Conservation (phyloP, 495 filamentous ascomycete genomes). For the Parachaetomium inaequale region DNA sequence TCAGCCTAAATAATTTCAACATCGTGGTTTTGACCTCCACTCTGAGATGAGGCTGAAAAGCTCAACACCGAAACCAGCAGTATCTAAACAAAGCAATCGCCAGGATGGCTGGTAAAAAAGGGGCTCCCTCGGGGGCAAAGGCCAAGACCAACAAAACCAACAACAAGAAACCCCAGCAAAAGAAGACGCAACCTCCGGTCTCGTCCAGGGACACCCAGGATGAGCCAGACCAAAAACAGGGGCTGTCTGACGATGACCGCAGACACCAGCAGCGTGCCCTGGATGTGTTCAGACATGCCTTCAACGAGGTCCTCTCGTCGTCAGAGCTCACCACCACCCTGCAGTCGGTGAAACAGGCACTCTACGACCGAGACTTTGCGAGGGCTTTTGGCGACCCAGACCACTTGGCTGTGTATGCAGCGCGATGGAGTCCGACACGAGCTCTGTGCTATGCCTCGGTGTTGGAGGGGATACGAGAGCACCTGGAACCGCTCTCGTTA, state of each 20-base stretch:
- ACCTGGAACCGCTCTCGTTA: conserved; percentile 30
- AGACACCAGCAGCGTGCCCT: conserved; percentile 67
- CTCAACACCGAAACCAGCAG: conserved; percentile 6
- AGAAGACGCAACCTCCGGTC: background rate
- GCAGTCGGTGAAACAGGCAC: conserved; percentile 75
- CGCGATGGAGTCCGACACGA: conserved; percentile 79
- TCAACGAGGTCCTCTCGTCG: conserved; percentile 44
- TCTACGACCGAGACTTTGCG: conserved; percentile 81
- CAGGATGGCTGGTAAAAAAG: conserved; percentile 6
- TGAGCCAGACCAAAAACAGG: background rate
- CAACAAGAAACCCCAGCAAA: conserved; percentile 2
- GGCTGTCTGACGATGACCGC: background rate
- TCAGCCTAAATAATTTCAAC: conserved; percentile 3
- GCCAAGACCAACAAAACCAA: background rate
- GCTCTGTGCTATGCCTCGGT: conserved; percentile 74
- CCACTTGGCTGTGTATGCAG: conserved; percentile 72
- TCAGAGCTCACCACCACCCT: conserved; percentile 47
- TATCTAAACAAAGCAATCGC: conserved; percentile 4
- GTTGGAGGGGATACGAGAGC: conserved; percentile 48
- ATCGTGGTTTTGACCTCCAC: background rate
- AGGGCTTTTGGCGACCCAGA: conserved; percentile 69
- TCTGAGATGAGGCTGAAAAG: conserved; percentile 9
- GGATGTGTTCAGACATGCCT: conserved; percentile 68
- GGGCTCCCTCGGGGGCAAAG: background rate
- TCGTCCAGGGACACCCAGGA: background rate